Conservation (phyloP, 371 early-diverging fungal species). For the Zopfochytrium polystomum region DNA sequence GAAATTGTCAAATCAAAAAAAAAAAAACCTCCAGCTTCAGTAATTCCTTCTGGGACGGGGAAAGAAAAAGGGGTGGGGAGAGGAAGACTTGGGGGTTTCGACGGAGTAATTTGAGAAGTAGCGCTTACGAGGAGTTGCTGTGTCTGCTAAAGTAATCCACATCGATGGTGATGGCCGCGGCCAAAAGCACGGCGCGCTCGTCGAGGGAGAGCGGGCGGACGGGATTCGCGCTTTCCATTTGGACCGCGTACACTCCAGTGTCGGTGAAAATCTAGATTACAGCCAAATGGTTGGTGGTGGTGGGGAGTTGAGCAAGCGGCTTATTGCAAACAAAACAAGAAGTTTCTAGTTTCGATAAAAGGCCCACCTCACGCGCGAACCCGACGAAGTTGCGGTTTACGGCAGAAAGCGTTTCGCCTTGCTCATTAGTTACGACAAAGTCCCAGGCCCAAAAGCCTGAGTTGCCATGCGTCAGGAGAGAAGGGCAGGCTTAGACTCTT, state of each 20-base stretch:
- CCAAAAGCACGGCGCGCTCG: conserved; percentile 76
- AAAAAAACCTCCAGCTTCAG: too few species aligned
- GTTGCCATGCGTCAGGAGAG: too few species aligned
- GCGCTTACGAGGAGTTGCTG: conserved; percentile 56
- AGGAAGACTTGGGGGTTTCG: too few species aligned
- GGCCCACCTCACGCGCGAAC: conserved; percentile 81
- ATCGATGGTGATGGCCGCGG: conserved; percentile 80
- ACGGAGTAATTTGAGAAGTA: neutral
- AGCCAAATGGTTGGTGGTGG: too few species aligned
- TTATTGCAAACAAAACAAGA: too few species aligned
- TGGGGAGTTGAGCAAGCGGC: too few species aligned
- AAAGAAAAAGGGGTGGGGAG: too few species aligned
- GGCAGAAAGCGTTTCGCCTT: conserved; percentile 56
- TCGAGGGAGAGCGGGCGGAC: conserved; percentile 67
- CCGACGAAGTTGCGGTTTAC: conserved; percentile 82
- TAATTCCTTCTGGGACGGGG: too few species aligned
- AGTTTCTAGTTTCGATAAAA: too few species aligned
- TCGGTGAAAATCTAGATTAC: conserved; percentile 90
- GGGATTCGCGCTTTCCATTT: conserved; percentile 56
- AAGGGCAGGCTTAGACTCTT: too few species aligned
- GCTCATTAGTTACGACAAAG: conserved; percentile 68
- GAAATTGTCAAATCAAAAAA: neutral
- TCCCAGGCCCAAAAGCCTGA: conserved; percentile 74
- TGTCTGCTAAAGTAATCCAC: conserved; percentile 88
- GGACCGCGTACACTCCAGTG: conserved; percentile 76